Conservation (phyloP, 2,329 filamentous ascomycete species). For the Alternaria arbusti region DNA sequence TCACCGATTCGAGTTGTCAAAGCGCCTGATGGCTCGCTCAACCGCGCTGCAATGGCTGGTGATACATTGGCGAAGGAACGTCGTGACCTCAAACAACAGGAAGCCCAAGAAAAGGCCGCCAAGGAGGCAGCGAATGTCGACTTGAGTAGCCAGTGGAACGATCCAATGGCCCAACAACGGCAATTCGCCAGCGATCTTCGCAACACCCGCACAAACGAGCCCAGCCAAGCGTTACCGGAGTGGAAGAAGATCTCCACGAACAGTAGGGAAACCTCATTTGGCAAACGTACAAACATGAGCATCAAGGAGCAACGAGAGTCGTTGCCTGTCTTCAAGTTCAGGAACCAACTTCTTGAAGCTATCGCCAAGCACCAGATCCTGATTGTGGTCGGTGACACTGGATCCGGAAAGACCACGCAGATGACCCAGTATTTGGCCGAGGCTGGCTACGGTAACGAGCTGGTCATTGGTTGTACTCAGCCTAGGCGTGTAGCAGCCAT, state of each 20-base stretch:
- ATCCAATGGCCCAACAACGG: conserved; percentile 90
- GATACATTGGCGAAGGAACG: conserved; percentile 88
- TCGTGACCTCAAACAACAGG: conserved; percentile 85
- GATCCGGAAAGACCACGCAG: conserved; percentile 96
- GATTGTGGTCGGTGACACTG: conserved; percentile 96
- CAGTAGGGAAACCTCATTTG: conserved; percentile 80
- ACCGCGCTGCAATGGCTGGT: conserved; percentile 93
- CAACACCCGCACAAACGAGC: conserved; percentile 65
- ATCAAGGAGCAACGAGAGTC: conserved; percentile 95
- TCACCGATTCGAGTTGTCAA: conserved; percentile 97
- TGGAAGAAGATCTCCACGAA: conserved; percentile 87
- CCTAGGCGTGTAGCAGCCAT: conserved; percentile 97
- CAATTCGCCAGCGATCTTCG: conserved; percentile 90
- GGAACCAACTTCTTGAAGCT: conserved; percentile 84
- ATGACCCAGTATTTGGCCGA: conserved; percentile 95
- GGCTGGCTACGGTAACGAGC: conserved; percentile 83
- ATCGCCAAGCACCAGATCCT: conserved; percentile 87
- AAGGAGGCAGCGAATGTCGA: conserved; percentile 80
- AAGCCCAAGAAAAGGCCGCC: conserved; percentile 78
- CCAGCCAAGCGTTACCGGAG: conserved; percentile 77
- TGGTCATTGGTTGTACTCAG: conserved; percentile 95
- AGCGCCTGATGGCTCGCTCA: conserved; percentile 96
- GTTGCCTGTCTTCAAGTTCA: conserved; percentile 87
- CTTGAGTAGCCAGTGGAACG: conserved; percentile 90
- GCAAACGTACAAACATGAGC: conserved; percentile 85